A percentile compares a stretch with the other conserved stretches of the same genome.
Conservation (phyloP, 208 protist genomes). For the Acanthamoeba divionensis region DNA sequence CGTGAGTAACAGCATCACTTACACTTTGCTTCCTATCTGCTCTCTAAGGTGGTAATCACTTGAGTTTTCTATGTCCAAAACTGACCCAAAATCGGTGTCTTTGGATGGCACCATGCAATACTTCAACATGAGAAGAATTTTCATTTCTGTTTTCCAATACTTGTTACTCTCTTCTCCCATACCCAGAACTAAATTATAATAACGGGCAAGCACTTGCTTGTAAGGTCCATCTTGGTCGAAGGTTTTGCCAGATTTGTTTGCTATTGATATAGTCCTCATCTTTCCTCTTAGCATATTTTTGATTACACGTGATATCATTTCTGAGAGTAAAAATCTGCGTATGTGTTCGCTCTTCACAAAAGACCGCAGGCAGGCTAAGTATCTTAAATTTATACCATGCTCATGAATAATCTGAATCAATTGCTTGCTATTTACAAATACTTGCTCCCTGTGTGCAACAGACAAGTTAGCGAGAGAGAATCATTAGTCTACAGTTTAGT, state of each 20-base stretch:
- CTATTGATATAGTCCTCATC: neutral
- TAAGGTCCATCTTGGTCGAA: conserved; percentile 28
- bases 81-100: neutral
- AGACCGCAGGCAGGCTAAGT: conserved; percentile 34
- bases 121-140: conserved; percentile 48
- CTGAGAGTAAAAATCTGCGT: conserved; percentile 19
- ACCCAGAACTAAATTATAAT: conserved; percentile 43
- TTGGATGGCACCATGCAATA: conserved; percentile 6
- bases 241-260: neutral
- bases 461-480: neutral
- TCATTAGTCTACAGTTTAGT: neutral
- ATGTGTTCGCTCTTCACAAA: conserved; percentile 33
- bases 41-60: conserved; percentile 22
- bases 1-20: neutral
- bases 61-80: conserved; percentile 33
- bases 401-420: conserved; percentile 35
- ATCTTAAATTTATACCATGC: conserved; percentile 27
- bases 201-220: conserved; percentile 27
- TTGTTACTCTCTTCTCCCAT: conserved; percentile 4
- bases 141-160: conserved; percentile 50
- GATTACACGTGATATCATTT: conserved; percentile 50
- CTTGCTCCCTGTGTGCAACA: too few species aligned
- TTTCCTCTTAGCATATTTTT: conserved; percentile 13
- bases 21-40: conserved; percentile 49
- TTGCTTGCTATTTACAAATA: conserved; percentile 56